Base-by-base conservation (phyloP, 352 stramenopile genomes). In the Blastocystis hominis region DNA sequence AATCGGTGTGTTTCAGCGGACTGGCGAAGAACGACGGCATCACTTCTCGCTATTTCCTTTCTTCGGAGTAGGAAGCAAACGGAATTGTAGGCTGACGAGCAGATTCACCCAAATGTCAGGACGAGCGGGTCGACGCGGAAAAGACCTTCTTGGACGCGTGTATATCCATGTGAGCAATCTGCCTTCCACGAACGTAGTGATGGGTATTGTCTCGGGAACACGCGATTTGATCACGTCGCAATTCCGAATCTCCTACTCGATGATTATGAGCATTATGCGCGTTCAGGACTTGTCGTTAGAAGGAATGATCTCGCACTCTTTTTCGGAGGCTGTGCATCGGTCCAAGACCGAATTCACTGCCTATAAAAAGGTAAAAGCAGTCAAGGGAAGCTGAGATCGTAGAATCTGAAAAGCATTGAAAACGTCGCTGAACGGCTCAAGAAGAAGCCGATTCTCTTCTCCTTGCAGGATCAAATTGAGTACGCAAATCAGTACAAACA, bases 171-270 rank as follows among this genome's bases (percentile, higher is more conserved):
- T 88, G 47, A 36, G 61, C 47, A 76, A 91, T 30, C 66, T 89
- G n/a, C 88, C 81, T 6, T 44, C 47, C 3, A 40, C 61, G 38
- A 59, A 90, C 53, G 93, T 95, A 13, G 89, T 98, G 66, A 92
- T 94, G 88, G 95, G 93, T 40, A 98, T 99, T 93, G 90, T 98
- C 36, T 97, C 94, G 34, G 96, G 96, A 36, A 94, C 94, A 63
- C 94, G 95, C 4, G 98, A 95, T 13, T 94, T 94, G 66, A 91
- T 99, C 3, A 93, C 93, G 68, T 98, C 94, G 79, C 94, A 98
- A 91, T 99, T 99, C 91, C 92, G 96, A 6, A 90, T 99, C 76
- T 98, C 94, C n/a, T 99, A 98, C 90, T 97, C 96, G 77, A 98
- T 98, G 95, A 97, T 98, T 81, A 90, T 98, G 77, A 98, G 97